Percentiles rank a stretch among this genome's conserved stretches.
phyloP scores from a whole-genome alignment of 2,329 filamentous ascomycete species.

The Zarea fungicola region DNA sequence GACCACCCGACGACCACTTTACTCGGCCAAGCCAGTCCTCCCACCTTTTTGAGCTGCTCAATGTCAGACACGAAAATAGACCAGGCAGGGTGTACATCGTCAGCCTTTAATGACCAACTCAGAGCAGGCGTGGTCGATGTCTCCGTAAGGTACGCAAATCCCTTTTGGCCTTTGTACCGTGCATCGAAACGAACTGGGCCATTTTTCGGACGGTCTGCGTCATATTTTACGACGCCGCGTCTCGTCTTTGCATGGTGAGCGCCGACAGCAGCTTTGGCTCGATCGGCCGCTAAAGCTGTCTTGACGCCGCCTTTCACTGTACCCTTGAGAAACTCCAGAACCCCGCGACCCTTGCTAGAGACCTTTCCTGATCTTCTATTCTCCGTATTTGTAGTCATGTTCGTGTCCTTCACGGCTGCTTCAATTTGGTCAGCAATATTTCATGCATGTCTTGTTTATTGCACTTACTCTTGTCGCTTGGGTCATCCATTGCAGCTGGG shows the following conservation, averaged over 20 bases:
- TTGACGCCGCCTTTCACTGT: slow-evolving; percentile 68
- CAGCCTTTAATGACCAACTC: slow-evolving; percentile 54
- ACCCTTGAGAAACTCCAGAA: slow-evolving; percentile 53
- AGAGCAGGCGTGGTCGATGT: slow-evolving; percentile 63
- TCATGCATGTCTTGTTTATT: neutral
- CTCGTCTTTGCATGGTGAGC: slow-evolving; percentile 61
- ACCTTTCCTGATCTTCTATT: neutral
- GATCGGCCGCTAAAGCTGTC: slow-evolving; percentile 66
- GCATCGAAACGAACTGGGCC: slow-evolving; percentile 75
- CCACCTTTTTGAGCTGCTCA: slow-evolving; percentile 68
- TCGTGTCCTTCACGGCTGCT: neutral
- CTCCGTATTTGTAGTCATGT: neutral
- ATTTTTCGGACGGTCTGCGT: slow-evolving; percentile 32
- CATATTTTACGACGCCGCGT: slow-evolving; percentile 58
- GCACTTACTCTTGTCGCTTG: neutral
- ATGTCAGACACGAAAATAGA: slow-evolving; percentile 67
- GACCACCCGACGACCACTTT: slow-evolving; percentile 80
- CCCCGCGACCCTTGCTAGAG: neutral
- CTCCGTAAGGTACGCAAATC: slow-evolving; percentile 64
- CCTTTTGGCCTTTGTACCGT: slow-evolving; percentile 64
- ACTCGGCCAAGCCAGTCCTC: slow-evolving; percentile 78
- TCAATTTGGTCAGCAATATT: too few species aligned
- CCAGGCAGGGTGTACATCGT: slow-evolving; percentile 58
- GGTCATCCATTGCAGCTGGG: neutral
- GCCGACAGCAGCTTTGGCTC: slow-evolving; percentile 57